phyloP scores from a whole-genome alignment of 805 yeast genomes.

The Grigorovia transvaalensis region DNA sequence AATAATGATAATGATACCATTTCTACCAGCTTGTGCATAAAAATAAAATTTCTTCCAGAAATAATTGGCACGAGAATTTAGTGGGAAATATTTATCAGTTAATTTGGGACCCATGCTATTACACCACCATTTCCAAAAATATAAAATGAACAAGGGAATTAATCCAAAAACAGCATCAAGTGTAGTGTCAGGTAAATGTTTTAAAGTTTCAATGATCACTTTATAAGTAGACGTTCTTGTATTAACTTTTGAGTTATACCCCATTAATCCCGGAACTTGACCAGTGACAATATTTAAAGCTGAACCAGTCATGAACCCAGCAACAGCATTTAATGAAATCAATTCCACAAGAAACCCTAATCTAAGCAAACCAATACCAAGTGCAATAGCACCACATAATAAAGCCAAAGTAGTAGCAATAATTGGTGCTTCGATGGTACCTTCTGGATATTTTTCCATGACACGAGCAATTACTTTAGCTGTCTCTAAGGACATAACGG shows the following conservation, averaged over 20 bases:
- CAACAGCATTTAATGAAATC: constrained; percentile 82
- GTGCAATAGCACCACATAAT: constrained; percentile 76
- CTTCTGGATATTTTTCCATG: constrained; percentile 36
- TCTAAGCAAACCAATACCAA: constrained; percentile 73
- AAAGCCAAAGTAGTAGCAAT: constrained; percentile 76
- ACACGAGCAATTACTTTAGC: constrained; percentile 67
- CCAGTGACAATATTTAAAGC: constrained; percentile 76
- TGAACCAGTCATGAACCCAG: constrained; percentile 93
- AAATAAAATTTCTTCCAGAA: constrained; percentile 40
- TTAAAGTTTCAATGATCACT: constrained; percentile 62
- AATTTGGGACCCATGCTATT: constrained; percentile 43
- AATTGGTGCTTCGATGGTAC: constrained; percentile 43
- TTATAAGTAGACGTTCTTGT: constrained; percentile 61
- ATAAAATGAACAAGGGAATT: constrained; percentile 60
- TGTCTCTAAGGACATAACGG: constrained; percentile 85
- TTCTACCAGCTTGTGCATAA: constrained; percentile 66
- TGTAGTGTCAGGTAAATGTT: constrained; percentile 56
- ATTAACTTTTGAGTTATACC: constrained; percentile 54
- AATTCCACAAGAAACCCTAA: constrained; percentile 82
- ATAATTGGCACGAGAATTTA: constrained; percentile 11
- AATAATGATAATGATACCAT: constrained; percentile 70
- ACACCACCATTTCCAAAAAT: constrained; percentile 57
- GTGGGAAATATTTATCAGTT: constrained; percentile 41
- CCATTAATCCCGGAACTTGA: constrained; percentile 81
- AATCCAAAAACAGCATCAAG: constrained; percentile 87